A percentile compares a stretch with the other conserved stretches of the same genome.
phyloP scores from a whole-genome alignment of 2,329 filamentous ascomycete genomes.

The Nothophaeocryptopus gaeumannii region DNA sequence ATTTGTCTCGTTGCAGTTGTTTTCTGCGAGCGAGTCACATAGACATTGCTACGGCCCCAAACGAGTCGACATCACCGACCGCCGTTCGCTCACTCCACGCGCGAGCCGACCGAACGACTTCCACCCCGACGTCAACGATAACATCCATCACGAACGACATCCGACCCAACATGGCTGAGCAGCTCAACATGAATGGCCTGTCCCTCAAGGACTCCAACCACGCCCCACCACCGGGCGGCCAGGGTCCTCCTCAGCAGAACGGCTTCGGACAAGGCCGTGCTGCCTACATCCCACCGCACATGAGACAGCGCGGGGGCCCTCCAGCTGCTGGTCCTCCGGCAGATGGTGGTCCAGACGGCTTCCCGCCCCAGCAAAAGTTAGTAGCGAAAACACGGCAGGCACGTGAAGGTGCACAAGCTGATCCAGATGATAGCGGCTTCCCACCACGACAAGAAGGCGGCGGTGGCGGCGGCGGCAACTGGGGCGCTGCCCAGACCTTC shows the following conservation, averaged over 20 bases:
- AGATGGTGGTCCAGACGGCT: slow-evolving; percentile 49
- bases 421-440: slow-evolving; percentile 44
- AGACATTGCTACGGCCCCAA: slow-evolving; percentile 9
- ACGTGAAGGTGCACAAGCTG: background rate
- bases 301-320: slow-evolving; percentile 55
- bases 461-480: slow-evolving; percentile 41
- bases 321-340: slow-evolving; percentile 46
- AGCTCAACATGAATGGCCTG: slow-evolving; percentile 78
- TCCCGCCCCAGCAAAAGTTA: slow-evolving; percentile 40
- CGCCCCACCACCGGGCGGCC: slow-evolving; percentile 41
- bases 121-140: slow-evolving; percentile 7
- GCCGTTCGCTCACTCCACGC: slow-evolving; percentile 28
- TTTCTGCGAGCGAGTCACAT: slow-evolving; percentile 21
- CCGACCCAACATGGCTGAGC: slow-evolving; percentile 63
- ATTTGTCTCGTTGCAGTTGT: slow-evolving; percentile 21
- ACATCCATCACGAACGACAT: slow-evolving; percentile 12
- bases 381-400: slow-evolving; percentile 14
- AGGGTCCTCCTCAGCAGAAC: slow-evolving; percentile 42
- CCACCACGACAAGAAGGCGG: slow-evolving; percentile 14
- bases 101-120: background rate
- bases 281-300: slow-evolving; percentile 80
- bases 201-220: slow-evolving; percentile 66
- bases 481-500: slow-evolving; percentile 56
- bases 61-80: slow-evolving; percentile 24
- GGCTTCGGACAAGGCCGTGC: slow-evolving; percentile 57